Evolutionary conservation across 169 alveolate species (phyloP).

Genomic region (Ichthyophthirius multifiliis): DNA sequence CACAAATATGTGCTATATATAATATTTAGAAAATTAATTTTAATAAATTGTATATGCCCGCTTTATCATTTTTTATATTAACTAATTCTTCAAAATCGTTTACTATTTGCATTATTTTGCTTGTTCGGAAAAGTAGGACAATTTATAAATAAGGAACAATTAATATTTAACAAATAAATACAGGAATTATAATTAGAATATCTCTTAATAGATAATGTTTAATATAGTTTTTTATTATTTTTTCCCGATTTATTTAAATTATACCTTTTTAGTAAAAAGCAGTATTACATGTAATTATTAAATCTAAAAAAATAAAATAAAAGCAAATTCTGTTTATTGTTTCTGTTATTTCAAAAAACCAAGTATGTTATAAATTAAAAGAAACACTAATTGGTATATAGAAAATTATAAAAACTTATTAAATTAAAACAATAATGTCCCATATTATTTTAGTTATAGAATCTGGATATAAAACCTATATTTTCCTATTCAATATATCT

Average conservation of each 20-base stretch:
- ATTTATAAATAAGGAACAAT: background rate
- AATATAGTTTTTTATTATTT: constrained; percentile 3
- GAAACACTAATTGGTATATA: constrained; percentile 17
- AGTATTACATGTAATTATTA: constrained; percentile 2
- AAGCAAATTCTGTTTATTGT: too few relatives aligned
- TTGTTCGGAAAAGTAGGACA: background rate
- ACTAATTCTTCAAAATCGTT: background rate
- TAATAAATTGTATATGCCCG: background rate
- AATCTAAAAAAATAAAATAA: background rate
- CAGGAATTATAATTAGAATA: background rate
- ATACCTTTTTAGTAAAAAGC: constrained; percentile 21
- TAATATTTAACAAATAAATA: background rate
- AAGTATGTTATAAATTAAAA: too few relatives aligned
- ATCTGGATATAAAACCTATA: constrained; percentile 10
- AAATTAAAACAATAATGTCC: constrained; percentile 6
- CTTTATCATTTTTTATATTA: background rate
- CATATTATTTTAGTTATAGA: constrained; percentile 6
- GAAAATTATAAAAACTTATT: background rate
- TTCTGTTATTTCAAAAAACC: too few relatives aligned
- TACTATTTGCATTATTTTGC: background rate
- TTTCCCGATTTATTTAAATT: background rate
- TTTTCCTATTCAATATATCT: background rate
- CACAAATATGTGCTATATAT: constrained; percentile 11
- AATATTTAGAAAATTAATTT: constrained; percentile 1
- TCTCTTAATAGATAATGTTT: background rate